Evolutionary conservation across 495 filamentous ascomycete genomes (phyloP).

Genomic region (Hamigera avellanea): DNA sequence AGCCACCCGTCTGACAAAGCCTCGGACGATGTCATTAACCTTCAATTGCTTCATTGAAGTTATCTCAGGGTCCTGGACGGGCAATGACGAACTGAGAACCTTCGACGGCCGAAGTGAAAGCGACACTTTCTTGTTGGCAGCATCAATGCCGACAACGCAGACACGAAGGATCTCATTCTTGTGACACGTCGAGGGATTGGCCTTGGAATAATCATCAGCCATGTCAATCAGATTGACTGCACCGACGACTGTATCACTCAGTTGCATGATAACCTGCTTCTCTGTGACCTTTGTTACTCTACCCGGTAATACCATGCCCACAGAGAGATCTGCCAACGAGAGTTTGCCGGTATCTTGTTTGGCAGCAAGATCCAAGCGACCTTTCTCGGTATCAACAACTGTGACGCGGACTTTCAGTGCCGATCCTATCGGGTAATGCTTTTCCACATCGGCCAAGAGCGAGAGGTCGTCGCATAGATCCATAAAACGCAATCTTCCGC

Average conservation of each 20-base stretch:
- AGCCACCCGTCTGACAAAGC: slow-evolving; percentile 77
- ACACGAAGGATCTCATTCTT: slow-evolving; percentile 82
- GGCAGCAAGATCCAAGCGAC: slow-evolving; percentile 72
- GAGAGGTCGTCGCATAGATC: slow-evolving; percentile 81
- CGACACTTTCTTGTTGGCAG: slow-evolving; percentile 66
- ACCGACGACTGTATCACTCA: slow-evolving; percentile 64
- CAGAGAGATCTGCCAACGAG: slow-evolving; percentile 54
- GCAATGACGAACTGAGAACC: slow-evolving; percentile 74
- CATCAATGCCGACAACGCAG: slow-evolving; percentile 69
- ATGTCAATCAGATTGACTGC: slow-evolving; percentile 68
- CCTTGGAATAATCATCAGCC: slow-evolving; percentile 70
- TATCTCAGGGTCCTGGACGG: slow-evolving; percentile 74
- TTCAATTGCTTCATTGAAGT: slow-evolving; percentile 55
- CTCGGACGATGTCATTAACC: slow-evolving; percentile 69
- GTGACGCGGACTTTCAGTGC: slow-evolving; percentile 70
- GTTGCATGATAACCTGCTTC: slow-evolving; percentile 67
- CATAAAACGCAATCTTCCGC: slow-evolving; percentile 66
- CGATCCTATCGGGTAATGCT: slow-evolving; percentile 79
- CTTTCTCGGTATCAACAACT: slow-evolving; percentile 57
- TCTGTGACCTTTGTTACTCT: slow-evolving; percentile 82
- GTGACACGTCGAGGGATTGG: slow-evolving; percentile 52
- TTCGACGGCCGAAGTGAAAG: slow-evolving; percentile 80
- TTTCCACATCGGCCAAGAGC: slow-evolving; percentile 58
- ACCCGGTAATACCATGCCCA: slow-evolving; percentile 69
- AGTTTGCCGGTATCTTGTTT: slow-evolving; percentile 44